Evolutionary conservation across 768 basidiomycete genomes (phyloP).

Genomic region (Leccinum truebloodii): DNA sequence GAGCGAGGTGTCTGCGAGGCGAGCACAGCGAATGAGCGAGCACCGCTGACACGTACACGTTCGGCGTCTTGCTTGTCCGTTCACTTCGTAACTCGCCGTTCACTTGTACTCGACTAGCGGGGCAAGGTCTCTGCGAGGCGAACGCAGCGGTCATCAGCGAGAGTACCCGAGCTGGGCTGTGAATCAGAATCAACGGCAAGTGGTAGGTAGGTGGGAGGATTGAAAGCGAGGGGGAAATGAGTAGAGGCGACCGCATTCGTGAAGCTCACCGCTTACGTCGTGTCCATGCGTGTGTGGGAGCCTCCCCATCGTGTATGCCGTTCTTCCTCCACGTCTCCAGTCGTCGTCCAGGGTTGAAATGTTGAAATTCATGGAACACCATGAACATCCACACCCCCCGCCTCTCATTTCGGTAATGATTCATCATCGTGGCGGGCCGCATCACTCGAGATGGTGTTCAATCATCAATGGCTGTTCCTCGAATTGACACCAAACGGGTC

Average conservation of each 20-base stretch:
- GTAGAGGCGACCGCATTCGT: slow-evolving; percentile 3
- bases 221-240: not conserved
- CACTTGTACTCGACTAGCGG: not conserved
- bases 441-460: slow-evolving; percentile 38
- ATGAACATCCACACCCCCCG: slow-evolving; percentile 61
- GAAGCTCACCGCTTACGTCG: slow-evolving; percentile 12
- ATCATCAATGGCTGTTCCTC: slow-evolving; percentile 47
- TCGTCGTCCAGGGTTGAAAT: slow-evolving; percentile 35
- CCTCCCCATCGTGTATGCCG: slow-evolving; percentile 20
- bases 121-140: slow-evolving; percentile 23
- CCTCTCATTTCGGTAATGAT: slow-evolving; percentile 70
- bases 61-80: slow-evolving; percentile 16
- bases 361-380: slow-evolving; percentile 61
- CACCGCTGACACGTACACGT: not conserved
- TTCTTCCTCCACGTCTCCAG: slow-evolving; percentile 6
- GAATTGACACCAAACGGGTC: slow-evolving; percentile 64
- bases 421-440: slow-evolving; percentile 51
- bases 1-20: slow-evolving; percentile 23
- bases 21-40: slow-evolving; percentile 8
- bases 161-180: not conserved
- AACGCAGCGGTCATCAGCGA: slow-evolving; percentile 3
- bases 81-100: slow-evolving; percentile 9
- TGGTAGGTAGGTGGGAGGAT: not conserved
- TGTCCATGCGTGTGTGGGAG: slow-evolving; percentile 4
- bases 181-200: slow-evolving; percentile 9